These are phyloP conservation scores for Triticum monococcum DNA, from an alignment of 176 grass and related monocot genomes.

Conservation along the genomic window DNA sequence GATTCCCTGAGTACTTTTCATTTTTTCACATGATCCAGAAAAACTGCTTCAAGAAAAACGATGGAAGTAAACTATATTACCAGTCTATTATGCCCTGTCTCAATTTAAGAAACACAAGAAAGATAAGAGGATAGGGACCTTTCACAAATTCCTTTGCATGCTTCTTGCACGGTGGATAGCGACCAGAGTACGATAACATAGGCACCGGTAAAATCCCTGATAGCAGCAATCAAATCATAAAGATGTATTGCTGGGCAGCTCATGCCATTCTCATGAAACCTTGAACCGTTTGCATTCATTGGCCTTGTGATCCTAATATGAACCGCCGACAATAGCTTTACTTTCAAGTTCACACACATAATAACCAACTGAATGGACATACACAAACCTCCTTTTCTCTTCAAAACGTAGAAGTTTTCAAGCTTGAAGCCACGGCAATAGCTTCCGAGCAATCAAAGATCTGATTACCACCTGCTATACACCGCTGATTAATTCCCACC, in stretches of 20 bases:
- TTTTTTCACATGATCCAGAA: not conserved
- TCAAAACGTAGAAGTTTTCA: not conserved
- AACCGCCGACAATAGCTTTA: not conserved
- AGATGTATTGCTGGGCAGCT: not conserved
- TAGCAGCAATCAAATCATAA: not conserved
- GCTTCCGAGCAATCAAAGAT: not conserved
- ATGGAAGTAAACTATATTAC: not conserved
- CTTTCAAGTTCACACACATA: not conserved
- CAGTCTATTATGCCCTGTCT: not conserved
- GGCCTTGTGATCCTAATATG: not conserved
- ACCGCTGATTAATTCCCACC: not conserved
- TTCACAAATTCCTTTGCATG: too few relatives aligned
- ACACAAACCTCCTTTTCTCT: not conserved
- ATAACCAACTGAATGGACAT: not conserved
- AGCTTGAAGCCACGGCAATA: not conserved
- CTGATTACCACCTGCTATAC: not conserved
- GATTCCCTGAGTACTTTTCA: not conserved
- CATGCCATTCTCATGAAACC: not conserved
- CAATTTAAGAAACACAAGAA: too few relatives aligned
- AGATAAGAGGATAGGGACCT: too few relatives aligned
- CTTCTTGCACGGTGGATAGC: too few relatives aligned
- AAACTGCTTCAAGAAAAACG: slow-evolving; percentile 4
- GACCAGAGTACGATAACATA: too few relatives aligned
- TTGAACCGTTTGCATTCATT: not conserved
- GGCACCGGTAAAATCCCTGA: too few relatives aligned